phyloP scores from a whole-genome alignment of 495 filamentous ascomycete species.

The Penicillium daleae region DNA sequence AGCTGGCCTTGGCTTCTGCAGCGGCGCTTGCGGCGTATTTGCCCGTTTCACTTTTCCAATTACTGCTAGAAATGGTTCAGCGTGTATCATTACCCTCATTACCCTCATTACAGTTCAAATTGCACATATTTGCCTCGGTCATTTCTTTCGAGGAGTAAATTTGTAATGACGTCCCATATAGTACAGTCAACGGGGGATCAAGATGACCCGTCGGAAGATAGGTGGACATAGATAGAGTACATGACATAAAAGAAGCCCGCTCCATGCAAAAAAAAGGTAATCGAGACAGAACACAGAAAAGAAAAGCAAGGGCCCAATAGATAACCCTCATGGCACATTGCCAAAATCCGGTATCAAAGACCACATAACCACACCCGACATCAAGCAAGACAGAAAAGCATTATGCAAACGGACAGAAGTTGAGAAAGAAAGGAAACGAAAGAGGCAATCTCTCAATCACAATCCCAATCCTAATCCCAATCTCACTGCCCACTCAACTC shows the following conservation, averaged over 20 bases:
- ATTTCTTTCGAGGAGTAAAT: constrained; percentile 11
- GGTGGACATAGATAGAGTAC: constrained; percentile 27
- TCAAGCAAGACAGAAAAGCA: background rate
- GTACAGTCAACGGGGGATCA: constrained; percentile 35
- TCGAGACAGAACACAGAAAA: constrained; percentile 18
- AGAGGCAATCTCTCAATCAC: background rate
- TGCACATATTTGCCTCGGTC: constrained; percentile 29
- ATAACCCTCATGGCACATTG: background rate
- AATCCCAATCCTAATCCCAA: no score
- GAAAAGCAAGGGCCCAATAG: constrained; percentile 8
- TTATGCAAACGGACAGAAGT: background rate
- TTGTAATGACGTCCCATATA: constrained; percentile 31
- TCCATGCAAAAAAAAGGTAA: constrained; percentile 43
- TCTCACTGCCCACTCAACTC: constrained; percentile 26
- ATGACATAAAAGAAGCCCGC: constrained; percentile 42
- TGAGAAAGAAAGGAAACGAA: background rate
- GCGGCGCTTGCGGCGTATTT: constrained; percentile 14
- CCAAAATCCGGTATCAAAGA: background rate
- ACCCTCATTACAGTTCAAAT: constrained; percentile 23
- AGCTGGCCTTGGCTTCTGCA: constrained; percentile 7
- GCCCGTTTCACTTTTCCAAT: background rate
- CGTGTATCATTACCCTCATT: constrained; percentile 21
- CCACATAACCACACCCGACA: background rate
- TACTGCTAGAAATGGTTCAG: constrained; percentile 11
- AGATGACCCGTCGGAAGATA: constrained; percentile 14